Evolutionary conservation across 2,329 filamentous ascomycete species (phyloP).

Genomic region (Ophiosphaerella herpotricha): DNA sequence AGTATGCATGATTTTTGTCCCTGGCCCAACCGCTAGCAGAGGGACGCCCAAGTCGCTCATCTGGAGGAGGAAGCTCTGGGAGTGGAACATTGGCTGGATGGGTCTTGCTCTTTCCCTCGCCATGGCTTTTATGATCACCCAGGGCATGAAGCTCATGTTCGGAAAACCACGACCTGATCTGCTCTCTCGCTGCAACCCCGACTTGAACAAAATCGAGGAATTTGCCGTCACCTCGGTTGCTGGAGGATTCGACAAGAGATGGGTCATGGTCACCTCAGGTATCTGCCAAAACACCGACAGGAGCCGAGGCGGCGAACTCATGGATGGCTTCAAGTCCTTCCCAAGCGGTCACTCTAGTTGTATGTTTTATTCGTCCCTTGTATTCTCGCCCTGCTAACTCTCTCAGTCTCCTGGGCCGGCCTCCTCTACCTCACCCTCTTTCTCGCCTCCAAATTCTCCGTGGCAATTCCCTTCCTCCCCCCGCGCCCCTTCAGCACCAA

Average conservation of each 20-base stretch:
- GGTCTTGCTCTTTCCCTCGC: conserved; percentile 76
- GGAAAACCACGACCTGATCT: conserved; percentile 69
- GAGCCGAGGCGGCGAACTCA: conserved; percentile 54
- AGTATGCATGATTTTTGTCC: conserved; percentile 71
- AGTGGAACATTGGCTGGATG: conserved; percentile 83
- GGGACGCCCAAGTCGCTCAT: conserved; percentile 67
- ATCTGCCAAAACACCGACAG: conserved; percentile 74
- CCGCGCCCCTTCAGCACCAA: conserved; percentile 55
- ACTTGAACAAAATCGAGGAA: conserved; percentile 60
- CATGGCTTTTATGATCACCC: conserved; percentile 77
- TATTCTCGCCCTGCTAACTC: not conserved
- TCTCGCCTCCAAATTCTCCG: conserved; percentile 79
- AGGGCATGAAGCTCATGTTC: conserved; percentile 78
- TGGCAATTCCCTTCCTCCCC: conserved; percentile 72
- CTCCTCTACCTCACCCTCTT: conserved; percentile 86
- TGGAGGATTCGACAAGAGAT: conserved; percentile 57
- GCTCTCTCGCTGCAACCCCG: conserved; percentile 74
- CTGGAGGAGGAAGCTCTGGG: conserved; percentile 86
- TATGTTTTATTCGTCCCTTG: conserved; percentile 40
- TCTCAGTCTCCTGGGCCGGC: conserved; percentile 70
- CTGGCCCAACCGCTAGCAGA: conserved; percentile 68
- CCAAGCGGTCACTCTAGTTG: conserved; percentile 76
- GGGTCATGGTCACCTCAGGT: conserved; percentile 71
- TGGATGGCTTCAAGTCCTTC: conserved; percentile 86
- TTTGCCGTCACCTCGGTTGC: conserved; percentile 64